Percentiles rank a stretch among this genome's conserved stretches.
These are phyloP conservation scores for Marasmius fiardii DNA, from an alignment of 1,284 basidiomycete species.

Conservation along the genomic window DNA sequence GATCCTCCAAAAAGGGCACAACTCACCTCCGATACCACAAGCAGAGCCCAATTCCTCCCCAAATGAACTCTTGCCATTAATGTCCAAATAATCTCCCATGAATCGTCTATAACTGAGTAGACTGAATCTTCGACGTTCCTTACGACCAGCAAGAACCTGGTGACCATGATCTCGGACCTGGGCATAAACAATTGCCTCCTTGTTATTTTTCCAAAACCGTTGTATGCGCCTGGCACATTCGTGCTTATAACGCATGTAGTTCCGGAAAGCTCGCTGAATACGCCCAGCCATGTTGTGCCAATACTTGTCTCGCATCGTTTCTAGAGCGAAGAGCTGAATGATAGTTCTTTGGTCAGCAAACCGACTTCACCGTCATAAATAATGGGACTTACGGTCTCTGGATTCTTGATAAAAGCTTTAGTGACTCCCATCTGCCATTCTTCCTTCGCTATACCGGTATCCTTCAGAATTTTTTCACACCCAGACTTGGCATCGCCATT, in stretches of 20 bases:
- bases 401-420: constrained; percentile 99
- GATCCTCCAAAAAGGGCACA: background rate
- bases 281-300: constrained; percentile 99
- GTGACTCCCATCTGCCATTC: constrained; percentile 99
- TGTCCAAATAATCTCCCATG: constrained; percentile 94
- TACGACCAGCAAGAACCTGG: constrained; percentile 85
- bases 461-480: constrained; percentile 90
- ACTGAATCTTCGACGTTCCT: constrained; percentile 93
- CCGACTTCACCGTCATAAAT: background rate
- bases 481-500: constrained; percentile 87
- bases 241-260: constrained; percentile 93
- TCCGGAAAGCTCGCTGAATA: constrained; percentile 96
- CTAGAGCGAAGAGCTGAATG: constrained; percentile 88
- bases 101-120: constrained; percentile 93
- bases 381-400: constrained; percentile 75
- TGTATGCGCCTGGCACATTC: constrained; percentile 96
- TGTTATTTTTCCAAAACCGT: constrained; percentile 98
- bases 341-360: background rate
- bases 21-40: constrained; percentile 74
- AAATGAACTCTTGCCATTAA: constrained; percentile 79
- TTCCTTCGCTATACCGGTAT: constrained; percentile 93
- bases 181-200: constrained; percentile 87
- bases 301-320: constrained; percentile 98
- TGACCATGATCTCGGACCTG: constrained; percentile 94
- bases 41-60: constrained; percentile 78